Base-by-base conservation (phyloP, 2,329 filamentous ascomycete genomes). In the Penicillium sp. region DNA sequence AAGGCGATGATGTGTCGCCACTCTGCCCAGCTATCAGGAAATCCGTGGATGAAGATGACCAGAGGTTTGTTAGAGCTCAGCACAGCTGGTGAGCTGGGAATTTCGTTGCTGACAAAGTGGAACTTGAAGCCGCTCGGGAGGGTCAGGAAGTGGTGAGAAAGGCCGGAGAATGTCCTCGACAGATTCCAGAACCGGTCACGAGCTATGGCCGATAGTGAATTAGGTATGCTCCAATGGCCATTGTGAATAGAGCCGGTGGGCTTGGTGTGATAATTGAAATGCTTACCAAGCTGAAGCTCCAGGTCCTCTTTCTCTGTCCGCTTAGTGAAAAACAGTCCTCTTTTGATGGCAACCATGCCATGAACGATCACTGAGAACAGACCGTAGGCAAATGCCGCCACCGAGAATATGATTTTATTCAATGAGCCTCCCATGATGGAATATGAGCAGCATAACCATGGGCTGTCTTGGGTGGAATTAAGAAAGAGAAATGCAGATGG, bases 21-120 rank as follows among this genome's bases (percentile, higher is more conserved):
- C 36, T 80, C 60, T 8, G 72, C 66, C 60, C 69, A 79, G 40
- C 76, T 78, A 50, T 81, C 78, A 5, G 78, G 78, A 43, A 79
- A 81, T 25, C 78, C 78, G 56, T 81, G 78, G 13, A 80, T 62
- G 50, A 80, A 75, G 27, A 80, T 68, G 16, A 77, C 66, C 11
- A 80, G 57, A 1, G 67, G 64, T 36, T 60, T 67, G 8, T 48
- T 44, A 15, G 44, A 35, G 16, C 32, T 45, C 51, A 39, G 39
- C 13, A 26, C 46, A 14, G 39, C 45, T 10, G 27, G 37, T 58
- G 60, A 45, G 30, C 46, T 41, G 3, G 49, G 39, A 7, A 48
- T 36, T 47, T 65, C 45, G 52, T 64, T 76, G 52, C 66, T 65
- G 37, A 80, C 62, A 50, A 80, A 80, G 55, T 81, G 78, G 18